Base-by-base conservation (phyloP, 1,284 basidiomycete species). In the Rhodotorula sp. region DNA sequence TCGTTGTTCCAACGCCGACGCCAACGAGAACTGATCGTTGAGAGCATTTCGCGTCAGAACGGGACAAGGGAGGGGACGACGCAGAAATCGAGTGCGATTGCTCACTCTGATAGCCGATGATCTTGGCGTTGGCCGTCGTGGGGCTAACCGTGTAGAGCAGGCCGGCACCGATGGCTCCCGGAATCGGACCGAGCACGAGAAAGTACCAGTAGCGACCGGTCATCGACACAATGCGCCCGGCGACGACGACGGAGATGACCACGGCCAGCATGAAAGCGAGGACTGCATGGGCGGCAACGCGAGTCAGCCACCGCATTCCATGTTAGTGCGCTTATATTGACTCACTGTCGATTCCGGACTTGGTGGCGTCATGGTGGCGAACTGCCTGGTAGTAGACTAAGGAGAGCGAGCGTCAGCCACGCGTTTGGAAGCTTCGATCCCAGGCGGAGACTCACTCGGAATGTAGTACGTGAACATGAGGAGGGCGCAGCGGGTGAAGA, bases 61-160 rank as follows among this genome's bases (percentile, higher is more conserved):
- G 5, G 34, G 34, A 34, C 34, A 6, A 34, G 34, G 21, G n/a
- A 23, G 23, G 23, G 48, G 6, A 49, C 5, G 16, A 19, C 19
- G 21, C 23, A 23, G n/a, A n/a, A 7, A 26, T n/a, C 21, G 52
- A n/a, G 21, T n/a, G 57, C 38, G 18, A 34, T 3, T 3, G 23
- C 52, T 23, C 52, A 54, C 52, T 83, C 76, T 84, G 83, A 79
- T 79, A 85, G 0, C 84, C 84, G 64, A 84, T 82, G 47, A 85
- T 73, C 50, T 79, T 79, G 59, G 80, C 77, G 60, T 77, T 79
- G 12, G 79, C 66, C 0, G 82, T 83, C 48, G 72, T 28, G 6
- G 78, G 60, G 50, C 49, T 34, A 23, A 68, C 70, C 15, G 84
- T 84, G 80, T 81, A 85, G 19, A 85, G 78, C 6, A 85, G 80